Percentiles rank a stretch among this genome's conserved stretches.
These are phyloP conservation scores for Mortierella sp. DNA, from an alignment of 371 early-diverging fungal genomes.

Conservation along the genomic window DNA sequence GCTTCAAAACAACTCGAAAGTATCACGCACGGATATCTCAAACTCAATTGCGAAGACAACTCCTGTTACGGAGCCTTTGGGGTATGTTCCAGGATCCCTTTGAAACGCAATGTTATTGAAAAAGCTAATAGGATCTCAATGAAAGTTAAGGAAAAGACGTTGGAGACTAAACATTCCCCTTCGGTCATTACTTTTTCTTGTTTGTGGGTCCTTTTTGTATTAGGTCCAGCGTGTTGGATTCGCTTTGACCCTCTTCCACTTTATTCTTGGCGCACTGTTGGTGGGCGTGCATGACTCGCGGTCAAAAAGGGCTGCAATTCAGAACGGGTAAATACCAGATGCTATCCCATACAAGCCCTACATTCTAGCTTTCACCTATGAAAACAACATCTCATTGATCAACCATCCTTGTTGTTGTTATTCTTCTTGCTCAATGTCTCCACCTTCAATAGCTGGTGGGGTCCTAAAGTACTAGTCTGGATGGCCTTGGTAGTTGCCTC, in stretches of 20 bases:
- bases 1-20: constrained; percentile 87
- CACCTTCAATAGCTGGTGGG: constrained; percentile 86
- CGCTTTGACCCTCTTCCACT: constrained; percentile 89
- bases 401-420: background rate
- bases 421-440: background rate
- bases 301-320: constrained; percentile 87
- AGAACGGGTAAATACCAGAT: constrained; percentile 79
- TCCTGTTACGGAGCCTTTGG: constrained; percentile 92
- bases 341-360: background rate
- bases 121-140: too few species aligned
- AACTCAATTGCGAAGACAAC: constrained; percentile 89
- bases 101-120: constrained; percentile 73
- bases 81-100: constrained; percentile 65
- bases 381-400: background rate
- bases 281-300: constrained; percentile 84
- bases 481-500: constrained; percentile 76
- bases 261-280: constrained; percentile 78
- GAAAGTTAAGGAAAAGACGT: too few species aligned
- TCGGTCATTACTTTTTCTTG: too few species aligned
- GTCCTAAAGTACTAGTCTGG: constrained; percentile 86
- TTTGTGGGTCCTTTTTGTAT: too few species aligned
- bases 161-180: too few species aligned
- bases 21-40: constrained; percentile 85
- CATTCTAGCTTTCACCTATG: constrained; percentile 73
- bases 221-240: constrained; percentile 93